Base-by-base conservation (phyloP, 2,329 filamentous ascomycete species). In the Beauveria asiatica region DNA sequence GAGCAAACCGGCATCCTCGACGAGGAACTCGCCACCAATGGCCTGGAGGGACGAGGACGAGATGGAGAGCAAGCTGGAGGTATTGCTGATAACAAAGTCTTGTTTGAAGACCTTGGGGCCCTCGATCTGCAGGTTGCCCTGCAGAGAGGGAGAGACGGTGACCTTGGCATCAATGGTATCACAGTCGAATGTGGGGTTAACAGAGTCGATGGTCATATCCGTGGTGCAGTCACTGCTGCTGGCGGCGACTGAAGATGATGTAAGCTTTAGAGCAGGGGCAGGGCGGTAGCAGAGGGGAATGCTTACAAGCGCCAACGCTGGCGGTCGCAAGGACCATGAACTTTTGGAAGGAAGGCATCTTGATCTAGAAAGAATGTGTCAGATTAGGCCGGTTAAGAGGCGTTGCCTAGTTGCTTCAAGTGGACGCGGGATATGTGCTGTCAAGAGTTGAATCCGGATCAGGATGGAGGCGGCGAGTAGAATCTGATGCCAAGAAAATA, bases 1-100 rank as follows among this genome's bases (percentile, higher is more conserved):
- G 60, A 99, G 80, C 41, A 83, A 77, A 63, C 86, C 89, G 60
- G 91, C 78, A 65, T 84, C 84, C 66, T 82, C 76, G 64, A 97
- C 77, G 62, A 77, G 74, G 79, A 97, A 92, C n/a, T 72, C 74
- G 53, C 88, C 86, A 52, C 80, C 81, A 70, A 99, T 89, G 55
- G 77, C 76, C 65, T 76, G 70, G 64, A 97, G 80, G 59, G 80
- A 78, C 63, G 76, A 72, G 64, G 84, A 87, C 57, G 77, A 74
- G 63, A 97, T 74, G 60, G 78, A 80, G 68, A 83, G 83, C 63
- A 97, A 76, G 50, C 68, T 65, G 8, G 71, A 67, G 64, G 82
- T 79, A 64, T 85, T 83, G 75, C 90, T 88, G 71, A 83, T 74
- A 50, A 82, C 80, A 60, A 89, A 71, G 69, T 81, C 76, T 64